Percentiles rank a stretch among this genome's conserved stretches.
phyloP scores from a whole-genome alignment of 2,329 filamentous ascomycete species.

The Aureobasidium mangrovei region DNA sequence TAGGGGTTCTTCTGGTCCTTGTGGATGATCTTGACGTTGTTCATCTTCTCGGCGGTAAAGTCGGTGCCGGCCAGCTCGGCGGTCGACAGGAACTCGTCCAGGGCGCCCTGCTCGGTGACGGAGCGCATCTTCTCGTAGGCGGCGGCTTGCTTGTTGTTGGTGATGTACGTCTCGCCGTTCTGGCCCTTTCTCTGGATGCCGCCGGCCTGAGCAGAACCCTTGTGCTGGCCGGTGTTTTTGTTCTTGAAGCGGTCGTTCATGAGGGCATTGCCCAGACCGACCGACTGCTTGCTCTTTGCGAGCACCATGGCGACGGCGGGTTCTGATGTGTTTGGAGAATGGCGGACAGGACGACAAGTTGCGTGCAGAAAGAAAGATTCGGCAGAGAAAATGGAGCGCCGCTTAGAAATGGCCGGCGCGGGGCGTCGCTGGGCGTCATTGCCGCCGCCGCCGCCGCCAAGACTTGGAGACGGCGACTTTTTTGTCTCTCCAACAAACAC shows the following conservation, averaged over 20 bases:
- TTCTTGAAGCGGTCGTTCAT: conserved; percentile 99
- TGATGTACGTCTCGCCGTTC: conserved; percentile 60
- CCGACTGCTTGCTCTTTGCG: conserved; percentile 89
- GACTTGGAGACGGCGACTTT: neutral
- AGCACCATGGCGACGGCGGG: conserved; percentile 49
- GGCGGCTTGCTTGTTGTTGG: conserved; percentile 82
- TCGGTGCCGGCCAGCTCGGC: conserved; percentile 97
- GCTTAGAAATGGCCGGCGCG: neutral
- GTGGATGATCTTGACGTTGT: conserved; percentile 98
- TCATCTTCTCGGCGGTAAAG: conserved; percentile 98
- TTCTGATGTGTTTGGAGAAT: neutral
- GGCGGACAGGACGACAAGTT: neutral
- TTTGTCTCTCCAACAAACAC: neutral
- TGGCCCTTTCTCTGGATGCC: conserved; percentile 31
- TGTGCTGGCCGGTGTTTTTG: conserved; percentile 75
- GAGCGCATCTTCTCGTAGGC: conserved; percentile 99
- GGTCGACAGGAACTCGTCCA: conserved; percentile 93
- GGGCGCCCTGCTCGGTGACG: conserved; percentile 89
- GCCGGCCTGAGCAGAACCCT: conserved; percentile 57
- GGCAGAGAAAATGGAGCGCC: conserved; percentile 3
- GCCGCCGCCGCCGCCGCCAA: neutral
- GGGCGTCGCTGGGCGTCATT: neutral
- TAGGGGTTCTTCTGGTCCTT: conserved; percentile 94
- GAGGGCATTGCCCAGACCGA: conserved; percentile 90
- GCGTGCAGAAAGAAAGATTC: neutral